These are phyloP conservation scores for Rubia yunnanensis DNA, from an alignment of 257 asterid genomes.

Conservation along the genomic window DNA sequence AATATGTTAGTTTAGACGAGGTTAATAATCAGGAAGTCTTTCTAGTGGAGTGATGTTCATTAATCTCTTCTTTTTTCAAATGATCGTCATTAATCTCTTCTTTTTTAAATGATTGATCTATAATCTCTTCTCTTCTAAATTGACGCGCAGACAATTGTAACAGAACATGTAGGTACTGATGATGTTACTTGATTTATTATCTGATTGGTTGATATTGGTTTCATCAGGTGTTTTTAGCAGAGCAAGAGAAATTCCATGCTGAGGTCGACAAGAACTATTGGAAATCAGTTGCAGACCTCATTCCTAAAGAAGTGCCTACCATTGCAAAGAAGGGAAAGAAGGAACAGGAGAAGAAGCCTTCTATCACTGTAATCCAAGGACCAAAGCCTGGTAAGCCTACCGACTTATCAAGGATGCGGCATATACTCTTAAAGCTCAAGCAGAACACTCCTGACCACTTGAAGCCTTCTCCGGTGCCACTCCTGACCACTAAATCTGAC, in stretches of 20 bases:
- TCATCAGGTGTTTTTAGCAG: slow-evolving; percentile 44
- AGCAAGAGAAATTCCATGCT: slow-evolving; percentile 64
- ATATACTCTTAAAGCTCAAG: slow-evolving; percentile 59
- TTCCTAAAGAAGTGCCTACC: slow-evolving; percentile 64
- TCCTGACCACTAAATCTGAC: slow-evolving; percentile 19
- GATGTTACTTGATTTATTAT: neutral
- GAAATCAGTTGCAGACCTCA: slow-evolving; percentile 73
- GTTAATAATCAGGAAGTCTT: neutral
- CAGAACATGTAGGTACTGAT: neutral
- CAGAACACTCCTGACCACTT: slow-evolving; percentile 67
- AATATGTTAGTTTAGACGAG: neutral
- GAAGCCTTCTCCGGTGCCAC: slow-evolving; percentile 35
- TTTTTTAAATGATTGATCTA: too few species aligned
- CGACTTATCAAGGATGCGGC: slow-evolving; percentile 67
- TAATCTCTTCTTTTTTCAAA: neutral
- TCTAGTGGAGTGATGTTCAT: neutral
- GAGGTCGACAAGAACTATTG: slow-evolving; percentile 80
- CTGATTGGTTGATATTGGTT: neutral
- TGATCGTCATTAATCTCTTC: too few species aligned
- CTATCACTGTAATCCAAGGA: slow-evolving; percentile 50
- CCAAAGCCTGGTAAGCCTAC: slow-evolving; percentile 89
- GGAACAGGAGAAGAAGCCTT: slow-evolving; percentile 55
- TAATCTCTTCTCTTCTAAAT: too few species aligned
- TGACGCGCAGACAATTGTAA: too few species aligned
- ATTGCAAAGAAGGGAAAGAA: slow-evolving; percentile 53